Base-by-base conservation (phyloP, 2,329 filamentous ascomycete genomes). In the Berkeleyomyces rouxiae region DNA sequence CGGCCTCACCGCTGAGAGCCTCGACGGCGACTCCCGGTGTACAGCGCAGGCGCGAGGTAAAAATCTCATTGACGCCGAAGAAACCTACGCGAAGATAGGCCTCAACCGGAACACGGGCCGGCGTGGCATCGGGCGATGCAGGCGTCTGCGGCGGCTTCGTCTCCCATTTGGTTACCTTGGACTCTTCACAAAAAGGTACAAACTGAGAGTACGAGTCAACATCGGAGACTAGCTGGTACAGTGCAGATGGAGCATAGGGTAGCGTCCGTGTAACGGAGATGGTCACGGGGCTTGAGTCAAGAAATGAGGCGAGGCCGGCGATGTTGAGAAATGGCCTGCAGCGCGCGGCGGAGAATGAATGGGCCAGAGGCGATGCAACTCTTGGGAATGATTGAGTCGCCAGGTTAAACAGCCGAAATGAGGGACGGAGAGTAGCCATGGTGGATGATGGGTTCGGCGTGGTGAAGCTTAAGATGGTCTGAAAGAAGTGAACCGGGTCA, bases 181-280 rank as follows among this genome's bases (percentile, higher is more conserved):
- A 91, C 55, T 78, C 78, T 51, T 82, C 81, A 75, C 92, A 95
- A 80, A 95, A 96, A 9, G 93, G 93, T n/a, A 99, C 82, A 78
- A 97, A 99, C 67, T 78, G 72, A 44, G 80, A 77, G 81, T 99
- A 99, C 66, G 83, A 83, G 72, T 89, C 82, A 67, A 99, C 84
- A 73, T 96, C 90, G 74, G 90, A 84, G 72, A 99, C 91, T 62
- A 96, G 81, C 67, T 79, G 78, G 81, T 93, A 99, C 68, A 99
- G 84, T 1, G 82, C 77, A 3, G 74, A 69, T 40, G 83, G 77
- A 0, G 84, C 75, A 77, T 95, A 95, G 11, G 88, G 87, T 11
- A 97, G 85, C 3, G 80, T 86, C 65, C 90, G 87, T 23, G 80
- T 79, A 9, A 90, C 90, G 60, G 81, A 82, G 63, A 97, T 79